Percentiles rank a stretch among this genome's conserved stretches.
Conservation (phyloP, 805 yeast species). For the Candida wancherniae region DNA sequence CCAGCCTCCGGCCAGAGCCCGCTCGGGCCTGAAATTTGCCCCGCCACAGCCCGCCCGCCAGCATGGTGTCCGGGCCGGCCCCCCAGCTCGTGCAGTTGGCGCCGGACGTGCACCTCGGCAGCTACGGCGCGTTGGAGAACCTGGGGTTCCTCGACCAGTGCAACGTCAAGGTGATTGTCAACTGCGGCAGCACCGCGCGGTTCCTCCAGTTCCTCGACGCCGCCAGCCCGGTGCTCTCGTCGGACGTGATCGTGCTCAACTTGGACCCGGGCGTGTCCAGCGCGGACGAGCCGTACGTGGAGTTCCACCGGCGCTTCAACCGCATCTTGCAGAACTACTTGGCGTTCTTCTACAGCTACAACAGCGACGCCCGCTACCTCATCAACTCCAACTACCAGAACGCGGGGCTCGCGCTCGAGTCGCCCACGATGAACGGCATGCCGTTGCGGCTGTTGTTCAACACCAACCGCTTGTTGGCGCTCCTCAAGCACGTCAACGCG, state of each 20-base stretch:
- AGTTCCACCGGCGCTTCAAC: slow-evolving; percentile 27
- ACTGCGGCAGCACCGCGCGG: slow-evolving; percentile 30
- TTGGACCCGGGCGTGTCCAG: slow-evolving; percentile 29
- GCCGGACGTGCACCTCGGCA: slow-evolving; percentile 13
- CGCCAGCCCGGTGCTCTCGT: slow-evolving; percentile 22
- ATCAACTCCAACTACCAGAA: slow-evolving; percentile 25
- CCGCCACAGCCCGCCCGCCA: too few relatives aligned
- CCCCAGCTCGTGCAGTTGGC: slow-evolving; percentile 10
- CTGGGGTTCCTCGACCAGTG: slow-evolving; percentile 15
- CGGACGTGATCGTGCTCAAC: slow-evolving; percentile 34
- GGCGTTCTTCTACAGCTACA: slow-evolving; percentile 30
- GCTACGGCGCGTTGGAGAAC: slow-evolving; percentile 8
- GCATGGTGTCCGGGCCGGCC: slow-evolving; percentile 3
- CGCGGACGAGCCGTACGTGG: slow-evolving; percentile 20
- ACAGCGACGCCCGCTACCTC: slow-evolving; percentile 24
- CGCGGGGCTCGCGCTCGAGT: slow-evolving; percentile 17
- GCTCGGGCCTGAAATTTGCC: too few relatives aligned
- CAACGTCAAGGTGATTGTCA: slow-evolving; percentile 35
- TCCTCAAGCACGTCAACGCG: slow-evolving; percentile 30
- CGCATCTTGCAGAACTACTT: slow-evolving; percentile 35
- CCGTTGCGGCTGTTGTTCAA: slow-evolving; percentile 34
- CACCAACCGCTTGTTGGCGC: slow-evolving; percentile 30
- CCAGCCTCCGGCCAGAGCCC: too few relatives aligned
- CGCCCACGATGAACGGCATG: slow-evolving; percentile 37
- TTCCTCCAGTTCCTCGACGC: slow-evolving; percentile 26